These are phyloP conservation scores for Trapa incisa DNA, from an alignment of 345 rosid species.

Conservation along the genomic window DNA sequence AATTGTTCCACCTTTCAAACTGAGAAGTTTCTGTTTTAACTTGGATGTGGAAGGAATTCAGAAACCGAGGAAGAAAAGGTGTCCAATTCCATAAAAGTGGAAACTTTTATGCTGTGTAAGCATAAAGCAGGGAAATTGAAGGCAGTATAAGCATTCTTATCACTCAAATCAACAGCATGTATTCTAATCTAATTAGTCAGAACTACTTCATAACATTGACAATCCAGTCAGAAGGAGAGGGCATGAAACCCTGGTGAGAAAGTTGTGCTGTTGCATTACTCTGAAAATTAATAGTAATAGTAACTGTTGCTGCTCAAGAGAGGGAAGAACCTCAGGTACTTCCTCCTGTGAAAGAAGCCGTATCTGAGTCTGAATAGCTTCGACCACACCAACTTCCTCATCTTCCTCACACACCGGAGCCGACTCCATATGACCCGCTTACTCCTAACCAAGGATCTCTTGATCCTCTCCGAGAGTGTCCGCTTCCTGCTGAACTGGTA, in stretches of 20 bases:
- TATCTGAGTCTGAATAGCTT: conserved; percentile 39
- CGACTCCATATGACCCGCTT: conserved; percentile 45
- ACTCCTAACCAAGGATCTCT: conserved; percentile 26
- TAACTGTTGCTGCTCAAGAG: too few relatives aligned
- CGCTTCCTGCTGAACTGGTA: conserved; percentile 68
- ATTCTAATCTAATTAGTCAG: not conserved
- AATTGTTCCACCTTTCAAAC: not conserved
- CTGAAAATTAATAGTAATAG: conserved; percentile 7
- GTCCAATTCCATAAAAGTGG: not conserved
- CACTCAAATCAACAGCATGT: not conserved
- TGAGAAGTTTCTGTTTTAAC: not conserved
- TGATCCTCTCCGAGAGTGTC: conserved; percentile 41
- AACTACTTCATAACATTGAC: too few relatives aligned
- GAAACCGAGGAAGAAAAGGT: too few relatives aligned
- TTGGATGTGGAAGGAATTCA: too few relatives aligned
- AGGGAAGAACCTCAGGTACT: conserved; percentile 25
- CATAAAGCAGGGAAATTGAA: too few relatives aligned
- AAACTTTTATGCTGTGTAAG: too few relatives aligned
- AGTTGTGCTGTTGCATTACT: conserved; percentile 7
- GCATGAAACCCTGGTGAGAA: not conserved
- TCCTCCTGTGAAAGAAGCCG: conserved; percentile 31
- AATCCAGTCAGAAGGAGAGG: not conserved
- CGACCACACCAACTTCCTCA: conserved; percentile 32
- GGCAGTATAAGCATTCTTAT: not conserved
- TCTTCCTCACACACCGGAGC: conserved; percentile 29